A percentile compares a stretch with the other conserved stretches of the same genome.
Evolutionary conservation across 805 yeast species (phyloP).

Genomic region (Saturnispora saitoi): DNA sequence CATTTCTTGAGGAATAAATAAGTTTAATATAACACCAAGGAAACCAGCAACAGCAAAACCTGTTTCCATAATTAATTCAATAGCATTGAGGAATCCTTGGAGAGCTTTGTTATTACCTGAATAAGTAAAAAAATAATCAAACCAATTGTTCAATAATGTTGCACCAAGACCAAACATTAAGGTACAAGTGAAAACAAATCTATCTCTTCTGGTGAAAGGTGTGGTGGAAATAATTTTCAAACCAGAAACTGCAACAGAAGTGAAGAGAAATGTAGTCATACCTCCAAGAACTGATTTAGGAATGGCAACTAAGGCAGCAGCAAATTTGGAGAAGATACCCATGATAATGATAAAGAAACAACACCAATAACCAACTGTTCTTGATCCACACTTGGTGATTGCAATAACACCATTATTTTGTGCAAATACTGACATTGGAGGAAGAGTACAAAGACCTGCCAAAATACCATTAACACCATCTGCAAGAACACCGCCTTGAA

Average conservation of each 20-base stretch:
- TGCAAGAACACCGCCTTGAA: conserved; percentile 89
- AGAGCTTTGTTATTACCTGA: conserved; percentile 35
- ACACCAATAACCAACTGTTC: conserved; percentile 52
- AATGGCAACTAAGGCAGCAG: conserved; percentile 80
- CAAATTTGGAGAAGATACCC: conserved; percentile 84
- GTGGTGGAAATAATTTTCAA: conserved; percentile 45
- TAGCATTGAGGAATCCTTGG: conserved; percentile 44
- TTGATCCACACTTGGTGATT: conserved; percentile 83
- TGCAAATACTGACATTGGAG: conserved; percentile 91
- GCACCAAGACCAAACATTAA: conserved; percentile 46
- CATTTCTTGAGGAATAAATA: conserved; percentile 39
- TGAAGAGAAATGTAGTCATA: conserved; percentile 57
- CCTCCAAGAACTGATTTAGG: conserved; percentile 81
- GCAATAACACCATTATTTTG: conserved; percentile 94
- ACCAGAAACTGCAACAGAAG: conserved; percentile 53
- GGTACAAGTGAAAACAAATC: conserved; percentile 45
- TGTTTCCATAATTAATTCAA: conserved; percentile 47
- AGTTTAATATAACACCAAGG: conserved; percentile 41
- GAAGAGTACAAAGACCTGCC: conserved; percentile 70
- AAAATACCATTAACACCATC: conserved; percentile 73
- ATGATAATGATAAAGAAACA: conserved; percentile 64
- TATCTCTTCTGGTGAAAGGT: conserved; percentile 48
- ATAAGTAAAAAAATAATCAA: conserved; percentile 41
- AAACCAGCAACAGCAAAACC: conserved; percentile 51
- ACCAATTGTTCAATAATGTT: conserved; percentile 40